Evolutionary conservation across 495 filamentous ascomycete species (phyloP).

Genomic region (Beverwykella pulmonaria): DNA sequence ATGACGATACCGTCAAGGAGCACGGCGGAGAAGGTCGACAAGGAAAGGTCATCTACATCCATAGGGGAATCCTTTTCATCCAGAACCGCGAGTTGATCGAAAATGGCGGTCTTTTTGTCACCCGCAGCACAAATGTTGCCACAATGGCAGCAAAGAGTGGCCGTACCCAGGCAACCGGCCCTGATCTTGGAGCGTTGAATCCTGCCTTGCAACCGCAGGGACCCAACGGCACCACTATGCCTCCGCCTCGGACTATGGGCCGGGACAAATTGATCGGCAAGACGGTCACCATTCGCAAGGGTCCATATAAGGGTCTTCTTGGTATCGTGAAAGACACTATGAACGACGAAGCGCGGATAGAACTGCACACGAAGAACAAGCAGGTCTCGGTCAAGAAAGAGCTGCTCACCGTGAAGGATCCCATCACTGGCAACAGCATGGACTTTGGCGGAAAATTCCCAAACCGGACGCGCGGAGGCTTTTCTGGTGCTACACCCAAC

Average conservation of each 20-base stretch:
- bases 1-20: slow-evolving; percentile 91
- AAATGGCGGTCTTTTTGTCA: slow-evolving; percentile 87
- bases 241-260: slow-evolving; percentile 75
- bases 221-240: slow-evolving; percentile 58
- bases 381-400: slow-evolving; percentile 78
- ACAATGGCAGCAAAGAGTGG: slow-evolving; percentile 92
- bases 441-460: slow-evolving; percentile 63
- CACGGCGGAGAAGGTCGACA: slow-evolving; percentile 78
- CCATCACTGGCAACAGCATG: slow-evolving; percentile 71
- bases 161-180: slow-evolving; percentile 57
- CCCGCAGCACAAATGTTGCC: slow-evolving; percentile 78
- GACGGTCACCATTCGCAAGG: slow-evolving; percentile 81
- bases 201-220: slow-evolving; percentile 77
- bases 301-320: slow-evolving; percentile 86
- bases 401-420: slow-evolving; percentile 77
- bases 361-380: slow-evolving; percentile 90
- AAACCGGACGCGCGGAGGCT: slow-evolving; percentile 52
- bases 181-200: slow-evolving; percentile 91
- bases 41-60: slow-evolving; percentile 88
- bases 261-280: slow-evolving; percentile 87
- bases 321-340: slow-evolving; percentile 95
- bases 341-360: slow-evolving; percentile 79
- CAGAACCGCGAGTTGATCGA: slow-evolving; percentile 82
- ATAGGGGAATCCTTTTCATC: slow-evolving; percentile 84
- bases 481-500: slow-evolving; percentile 44